Evolutionary conservation across 2,329 filamentous ascomycete genomes (phyloP), one percentile per base, ranked within the genome.

Genomic region (Pseudopyrenochaeta lycopersici): DNA sequence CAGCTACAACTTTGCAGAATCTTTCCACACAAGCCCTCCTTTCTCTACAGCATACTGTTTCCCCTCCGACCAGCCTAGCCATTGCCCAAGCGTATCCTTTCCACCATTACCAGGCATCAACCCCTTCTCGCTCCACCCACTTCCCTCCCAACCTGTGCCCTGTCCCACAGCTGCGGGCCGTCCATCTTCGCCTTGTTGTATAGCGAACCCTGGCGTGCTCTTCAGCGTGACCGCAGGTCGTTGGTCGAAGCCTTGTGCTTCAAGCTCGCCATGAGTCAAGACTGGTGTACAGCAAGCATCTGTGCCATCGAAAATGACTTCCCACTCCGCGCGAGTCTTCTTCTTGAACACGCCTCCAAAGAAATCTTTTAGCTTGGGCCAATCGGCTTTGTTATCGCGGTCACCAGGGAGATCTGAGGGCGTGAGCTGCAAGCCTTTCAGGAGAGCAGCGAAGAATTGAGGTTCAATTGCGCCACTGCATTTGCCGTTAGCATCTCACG

Each of bases 261-360:
- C 85, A 38, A 97, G 79, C 76, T 97, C 92, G 0, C 64, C 68
- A 61, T 92, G 90, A 30, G 87, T 88, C 36, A 97, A 79, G 1
- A 98, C 90, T 0, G 94, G 94, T n/a, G 91, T 92, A 59, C 90
- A 92, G 74, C 94, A 98, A 1, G 94, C 94, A 77, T 98, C 94
- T 0, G 90, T 95, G 10, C 90, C 91, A 72, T 96, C 91, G 72
- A 97, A 98, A 5, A 96, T 80, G 3, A 56, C 72, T 76, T 97
- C 94, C 94, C 94, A 98, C 72, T 96, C 89, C 0, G 76, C 71
- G 30, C 93, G 83, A 4, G 89, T 89, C 77, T 87, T 91, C 39
- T 79, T 75, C 72, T 82, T 85, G 75, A 98, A 97, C 0, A 79
- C 80, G 3, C 71, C 71, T 2, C 82, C 82, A 62, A 96, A 89